Evolutionary conservation across 306 rosid genomes (phyloP).

Genomic region (Cercis canadensis): DNA sequence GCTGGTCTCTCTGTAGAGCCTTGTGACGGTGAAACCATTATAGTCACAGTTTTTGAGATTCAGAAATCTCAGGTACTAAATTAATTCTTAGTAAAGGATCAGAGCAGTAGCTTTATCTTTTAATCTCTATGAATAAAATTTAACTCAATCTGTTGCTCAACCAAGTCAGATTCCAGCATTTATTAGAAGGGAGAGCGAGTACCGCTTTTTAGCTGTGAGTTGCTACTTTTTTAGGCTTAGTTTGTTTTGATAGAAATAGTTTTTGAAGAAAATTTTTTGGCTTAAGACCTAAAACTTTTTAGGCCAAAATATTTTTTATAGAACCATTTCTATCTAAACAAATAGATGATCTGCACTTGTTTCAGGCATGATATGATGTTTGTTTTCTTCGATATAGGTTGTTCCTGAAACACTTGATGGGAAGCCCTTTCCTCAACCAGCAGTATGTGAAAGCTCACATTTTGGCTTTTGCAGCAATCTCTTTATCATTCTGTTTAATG

Average conservation of each 20-base stretch:
- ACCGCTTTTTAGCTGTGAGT: slow-evolving; percentile 80
- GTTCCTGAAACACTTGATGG: slow-evolving; percentile 74
- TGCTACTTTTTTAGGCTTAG: not conserved
- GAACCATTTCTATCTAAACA: too few species aligned
- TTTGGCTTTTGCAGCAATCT: not conserved
- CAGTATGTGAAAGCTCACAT: slow-evolving; percentile 57
- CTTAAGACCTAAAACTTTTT: too few species aligned
- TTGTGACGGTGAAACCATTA: slow-evolving; percentile 70
- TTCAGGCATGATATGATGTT: slow-evolving; percentile 6
- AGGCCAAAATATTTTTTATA: too few species aligned
- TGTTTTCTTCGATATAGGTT: slow-evolving; percentile 49
- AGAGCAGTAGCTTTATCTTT: not conserved
- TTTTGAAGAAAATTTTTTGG: too few species aligned
- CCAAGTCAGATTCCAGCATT: slow-evolving; percentile 77
- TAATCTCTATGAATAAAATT: not conserved
- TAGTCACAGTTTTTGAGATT: slow-evolving; percentile 72
- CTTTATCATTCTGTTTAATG: not conserved
- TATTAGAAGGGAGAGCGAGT: slow-evolving; percentile 75
- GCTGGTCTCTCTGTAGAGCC: slow-evolving; percentile 82
- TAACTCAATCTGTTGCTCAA: not conserved
- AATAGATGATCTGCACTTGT: not conserved
- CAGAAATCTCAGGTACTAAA: slow-evolving; percentile 67
- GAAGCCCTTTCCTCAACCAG: slow-evolving; percentile 56
- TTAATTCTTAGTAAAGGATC: not conserved
- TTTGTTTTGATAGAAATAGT: not conserved